Conservation (phyloP, 2,329 filamentous ascomycete species). For the Aspergillus arachidicola region DNA sequence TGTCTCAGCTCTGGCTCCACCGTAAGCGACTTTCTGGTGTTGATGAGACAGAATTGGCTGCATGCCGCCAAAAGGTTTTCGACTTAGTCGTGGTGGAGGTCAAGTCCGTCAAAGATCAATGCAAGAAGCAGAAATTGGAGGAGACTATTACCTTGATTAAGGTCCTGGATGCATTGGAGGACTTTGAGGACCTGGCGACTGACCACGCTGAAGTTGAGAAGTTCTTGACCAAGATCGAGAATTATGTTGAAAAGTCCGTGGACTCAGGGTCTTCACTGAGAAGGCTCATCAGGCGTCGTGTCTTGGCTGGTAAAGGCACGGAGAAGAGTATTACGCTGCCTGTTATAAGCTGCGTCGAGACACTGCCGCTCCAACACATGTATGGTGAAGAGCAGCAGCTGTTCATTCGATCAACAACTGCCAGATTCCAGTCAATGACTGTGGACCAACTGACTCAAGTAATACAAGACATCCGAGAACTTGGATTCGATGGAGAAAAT, state of each 20-base stretch:
- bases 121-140: slow-evolving; percentile 37
- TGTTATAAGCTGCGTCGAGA: slow-evolving; percentile 37
- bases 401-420: slow-evolving; percentile 38
- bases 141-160: slow-evolving; percentile 40
- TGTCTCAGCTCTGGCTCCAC: slow-evolving; percentile 38
- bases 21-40: slow-evolving; percentile 33
- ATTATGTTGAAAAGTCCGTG: slow-evolving; percentile 36
- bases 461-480: slow-evolving; percentile 33
- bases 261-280: slow-evolving; percentile 32
- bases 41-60: slow-evolving; percentile 32
- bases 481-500: slow-evolving; percentile 33
- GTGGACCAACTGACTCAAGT: slow-evolving; percentile 32
- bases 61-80: slow-evolving; percentile 38
- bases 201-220: slow-evolving; percentile 39
- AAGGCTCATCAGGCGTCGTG: slow-evolving; percentile 37
- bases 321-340: slow-evolving; percentile 32
- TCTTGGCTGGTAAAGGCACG: slow-evolving; percentile 33
- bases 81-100: slow-evolving; percentile 37
- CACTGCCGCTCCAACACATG: slow-evolving; percentile 38
- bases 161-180: slow-evolving; percentile 41
- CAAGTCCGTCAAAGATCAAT: slow-evolving; percentile 37
- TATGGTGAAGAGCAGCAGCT: slow-evolving; percentile 42
- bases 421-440: slow-evolving; percentile 37
- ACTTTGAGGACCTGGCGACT: slow-evolving; percentile 41
- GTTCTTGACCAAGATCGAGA: slow-evolving; percentile 39